Conservation (phyloP, 78 protist genomes). For the Speleostelium caveatum region DNA sequence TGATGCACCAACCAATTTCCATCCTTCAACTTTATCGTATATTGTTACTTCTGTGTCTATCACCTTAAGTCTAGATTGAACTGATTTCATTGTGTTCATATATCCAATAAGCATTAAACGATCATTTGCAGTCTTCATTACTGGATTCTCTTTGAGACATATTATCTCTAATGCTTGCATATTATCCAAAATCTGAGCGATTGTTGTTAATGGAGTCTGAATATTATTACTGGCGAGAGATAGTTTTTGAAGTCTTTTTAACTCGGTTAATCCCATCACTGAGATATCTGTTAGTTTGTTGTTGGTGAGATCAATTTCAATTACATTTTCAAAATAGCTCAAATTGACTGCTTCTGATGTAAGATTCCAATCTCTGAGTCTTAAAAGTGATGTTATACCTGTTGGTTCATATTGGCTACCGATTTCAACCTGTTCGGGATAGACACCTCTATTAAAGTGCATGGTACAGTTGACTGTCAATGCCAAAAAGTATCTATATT, state of each 20-base stretch:
- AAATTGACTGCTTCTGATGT: conserved; percentile 14
- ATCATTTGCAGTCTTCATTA: conserved; percentile 40
- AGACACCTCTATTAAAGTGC: conserved; percentile 25
- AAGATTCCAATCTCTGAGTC: conserved; percentile 31
- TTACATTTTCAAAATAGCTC: conserved; percentile 11
- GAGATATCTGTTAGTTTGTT: conserved; percentile 26
- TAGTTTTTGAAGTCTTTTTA: neutral
- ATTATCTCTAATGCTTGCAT: conserved; percentile 39
- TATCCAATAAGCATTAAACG: conserved; percentile 44
- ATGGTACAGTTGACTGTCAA: conserved; percentile 48
- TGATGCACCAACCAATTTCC: conserved; percentile 45
- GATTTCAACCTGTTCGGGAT: conserved; percentile 58
- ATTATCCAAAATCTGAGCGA: conserved; percentile 57
- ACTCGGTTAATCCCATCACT: conserved; percentile 35
- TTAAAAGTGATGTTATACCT: conserved; percentile 23
- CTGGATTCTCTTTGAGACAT: conserved; percentile 75
- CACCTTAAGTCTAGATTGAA: conserved; percentile 29
- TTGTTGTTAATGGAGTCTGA: conserved; percentile 7
- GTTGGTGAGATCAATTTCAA: conserved; percentile 53
- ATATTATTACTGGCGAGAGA: conserved; percentile 46
- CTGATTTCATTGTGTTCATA: conserved; percentile 62
- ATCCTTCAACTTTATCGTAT: conserved; percentile 71
- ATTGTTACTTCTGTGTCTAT: conserved; percentile 73
- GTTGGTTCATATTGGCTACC: conserved; percentile 66
- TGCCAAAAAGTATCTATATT: conserved; percentile 72